Conservation (phyloP, 495 filamentous ascomycete species). For the Podospora australis region DNA sequence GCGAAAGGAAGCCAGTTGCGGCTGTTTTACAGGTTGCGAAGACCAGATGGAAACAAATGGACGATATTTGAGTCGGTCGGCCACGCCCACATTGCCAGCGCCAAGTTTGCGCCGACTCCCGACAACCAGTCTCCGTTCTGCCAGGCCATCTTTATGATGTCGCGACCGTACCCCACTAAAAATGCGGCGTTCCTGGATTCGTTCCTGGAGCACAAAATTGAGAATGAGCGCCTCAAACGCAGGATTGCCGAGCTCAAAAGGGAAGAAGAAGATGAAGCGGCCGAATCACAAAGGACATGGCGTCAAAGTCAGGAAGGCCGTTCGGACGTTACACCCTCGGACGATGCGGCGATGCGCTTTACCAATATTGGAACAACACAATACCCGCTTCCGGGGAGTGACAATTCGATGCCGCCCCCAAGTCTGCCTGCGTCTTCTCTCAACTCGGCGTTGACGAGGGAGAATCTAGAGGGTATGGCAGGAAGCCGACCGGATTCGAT, state of each 20-base stretch:
- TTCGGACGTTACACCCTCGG: constrained; percentile 49
- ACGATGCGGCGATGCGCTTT: constrained; percentile 28
- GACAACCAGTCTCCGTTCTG: constrained; percentile 63
- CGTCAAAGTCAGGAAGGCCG: constrained; percentile 46
- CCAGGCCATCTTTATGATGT: constrained; percentile 89
- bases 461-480: constrained; percentile 73
- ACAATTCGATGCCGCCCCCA: constrained; percentile 64
- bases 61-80: constrained; percentile 84
- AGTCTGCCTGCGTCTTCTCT: constrained; percentile 51
- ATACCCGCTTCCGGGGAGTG: too few species aligned
- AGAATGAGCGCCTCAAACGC: constrained; percentile 82
- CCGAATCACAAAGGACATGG: constrained; percentile 46
- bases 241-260: constrained; percentile 77
- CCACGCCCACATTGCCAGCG: constrained; percentile 80
- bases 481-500: constrained; percentile 65
- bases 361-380: too few species aligned
- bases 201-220: constrained; percentile 95
- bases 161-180: constrained; percentile 83
- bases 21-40: constrained; percentile 84
- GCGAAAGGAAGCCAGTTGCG: constrained; percentile 70
- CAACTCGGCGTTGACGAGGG: constrained; percentile 62
- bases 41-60: constrained; percentile 64
- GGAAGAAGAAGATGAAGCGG: constrained; percentile 77
- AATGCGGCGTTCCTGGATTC: constrained; percentile 82
- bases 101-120: constrained; percentile 55